These are phyloP conservation scores for Cladosporium sp. DNA, from an alignment of 2,329 filamentous ascomycete species.

Conservation along the genomic window DNA sequence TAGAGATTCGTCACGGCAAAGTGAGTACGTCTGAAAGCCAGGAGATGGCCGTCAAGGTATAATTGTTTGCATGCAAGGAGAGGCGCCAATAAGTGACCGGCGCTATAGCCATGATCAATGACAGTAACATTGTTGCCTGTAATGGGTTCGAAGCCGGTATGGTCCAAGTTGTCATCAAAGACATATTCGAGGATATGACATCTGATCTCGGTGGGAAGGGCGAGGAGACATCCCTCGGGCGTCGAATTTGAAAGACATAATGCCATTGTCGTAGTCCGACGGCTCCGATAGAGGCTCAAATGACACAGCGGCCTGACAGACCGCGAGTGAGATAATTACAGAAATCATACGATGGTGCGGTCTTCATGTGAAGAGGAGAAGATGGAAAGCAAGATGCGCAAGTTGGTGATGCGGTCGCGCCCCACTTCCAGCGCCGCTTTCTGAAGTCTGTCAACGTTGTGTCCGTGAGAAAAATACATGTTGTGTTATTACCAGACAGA, in stretches of 20 bases:
- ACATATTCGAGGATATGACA: conserved; percentile 32
- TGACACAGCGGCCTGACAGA: too few relatives aligned
- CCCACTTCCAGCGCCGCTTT: background rate
- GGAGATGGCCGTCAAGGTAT: conserved; percentile 30
- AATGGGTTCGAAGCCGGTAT: conserved; percentile 14
- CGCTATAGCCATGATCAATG: conserved; percentile 27
- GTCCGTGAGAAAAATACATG: background rate
- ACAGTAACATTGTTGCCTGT: conserved; percentile 19
- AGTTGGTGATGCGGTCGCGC: background rate
- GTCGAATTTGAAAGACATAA: too few relatives aligned
- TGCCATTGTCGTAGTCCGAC: too few relatives aligned
- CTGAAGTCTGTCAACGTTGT: background rate
- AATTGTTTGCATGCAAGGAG: conserved; percentile 38
- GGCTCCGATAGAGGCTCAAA: too few relatives aligned
- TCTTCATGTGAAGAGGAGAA: background rate
- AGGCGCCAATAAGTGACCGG: conserved; percentile 26
- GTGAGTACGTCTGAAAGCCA: conserved; percentile 33
- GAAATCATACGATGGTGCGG: too few relatives aligned
- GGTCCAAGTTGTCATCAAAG: conserved; percentile 17
- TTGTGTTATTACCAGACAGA: too few relatives aligned
- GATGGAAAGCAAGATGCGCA: background rate
- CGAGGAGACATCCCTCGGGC: conserved; percentile 18
- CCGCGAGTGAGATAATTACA: too few relatives aligned
- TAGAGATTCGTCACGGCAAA: conserved; percentile 36
- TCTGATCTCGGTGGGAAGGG: conserved; percentile 35